phyloP scores from a whole-genome alignment of 2,329 filamentous ascomycete genomes.

The Lachnellula willkommii region DNA sequence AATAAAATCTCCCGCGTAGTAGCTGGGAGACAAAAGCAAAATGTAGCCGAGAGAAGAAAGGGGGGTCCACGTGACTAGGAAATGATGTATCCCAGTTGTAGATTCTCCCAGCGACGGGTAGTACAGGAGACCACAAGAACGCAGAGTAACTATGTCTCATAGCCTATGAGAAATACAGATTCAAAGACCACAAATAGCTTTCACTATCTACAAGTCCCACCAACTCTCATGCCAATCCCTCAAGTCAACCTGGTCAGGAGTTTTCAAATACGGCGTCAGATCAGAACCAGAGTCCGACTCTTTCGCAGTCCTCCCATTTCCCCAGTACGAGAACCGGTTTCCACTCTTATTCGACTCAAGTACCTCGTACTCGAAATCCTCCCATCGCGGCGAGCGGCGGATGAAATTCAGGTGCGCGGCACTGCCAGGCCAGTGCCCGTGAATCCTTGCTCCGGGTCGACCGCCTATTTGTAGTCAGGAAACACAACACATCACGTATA shows the following conservation, averaged over 20 bases:
- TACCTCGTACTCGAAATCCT: conserved; percentile 51
- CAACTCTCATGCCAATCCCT: conserved; percentile 4
- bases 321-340: conserved; percentile 52
- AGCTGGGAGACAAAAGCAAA: too few species aligned
- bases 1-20: too few species aligned
- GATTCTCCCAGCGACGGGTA: too few species aligned
- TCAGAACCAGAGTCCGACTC: conserved; percentile 41
- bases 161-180: too few species aligned
- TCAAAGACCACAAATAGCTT: too few species aligned
- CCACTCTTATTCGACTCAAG: conserved; percentile 29
- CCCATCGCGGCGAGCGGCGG: conserved; percentile 48
- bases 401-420: conserved; percentile 57
- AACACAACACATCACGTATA: too few species aligned
- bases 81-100: too few species aligned
- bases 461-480: conserved; percentile 29
- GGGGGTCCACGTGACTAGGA: too few species aligned
- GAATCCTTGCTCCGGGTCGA: conserved; percentile 54
- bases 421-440: conserved; percentile 65
- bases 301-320: conserved; percentile 58
- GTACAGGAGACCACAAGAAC: too few species aligned
- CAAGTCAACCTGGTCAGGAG: not conserved
- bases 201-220: not conserved
- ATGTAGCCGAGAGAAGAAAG: too few species aligned
- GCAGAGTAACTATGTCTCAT: too few species aligned
- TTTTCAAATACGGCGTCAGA: not conserved